Evolutionary conservation across 2,329 filamentous ascomycete genomes (phyloP).

Genomic region (Aspergillus ochraceoroseus): DNA sequence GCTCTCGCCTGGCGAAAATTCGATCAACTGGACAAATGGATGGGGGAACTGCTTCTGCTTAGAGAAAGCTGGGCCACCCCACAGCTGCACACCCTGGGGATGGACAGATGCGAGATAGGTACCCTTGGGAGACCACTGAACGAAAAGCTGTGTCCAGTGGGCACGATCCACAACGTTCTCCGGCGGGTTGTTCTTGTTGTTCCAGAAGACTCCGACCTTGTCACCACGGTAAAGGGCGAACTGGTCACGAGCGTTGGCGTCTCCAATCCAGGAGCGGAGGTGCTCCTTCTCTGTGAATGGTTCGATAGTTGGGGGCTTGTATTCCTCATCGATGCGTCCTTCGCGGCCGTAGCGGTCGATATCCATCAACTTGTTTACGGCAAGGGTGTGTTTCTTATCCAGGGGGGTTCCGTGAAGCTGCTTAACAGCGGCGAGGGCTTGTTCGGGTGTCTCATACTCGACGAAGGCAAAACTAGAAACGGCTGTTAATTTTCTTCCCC

Average conservation of each 20-base stretch:
- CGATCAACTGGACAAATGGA: slow-evolving; percentile 89
- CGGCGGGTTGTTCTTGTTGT: slow-evolving; percentile 87
- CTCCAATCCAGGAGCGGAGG: slow-evolving; percentile 85
- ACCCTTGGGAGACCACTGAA: slow-evolving; percentile 94
- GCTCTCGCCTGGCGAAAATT: slow-evolving; percentile 89
- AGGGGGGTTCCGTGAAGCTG: slow-evolving; percentile 79
- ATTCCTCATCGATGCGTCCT: slow-evolving; percentile 88
- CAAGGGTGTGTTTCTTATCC: slow-evolving; percentile 93
- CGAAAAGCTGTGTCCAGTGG: slow-evolving; percentile 97
- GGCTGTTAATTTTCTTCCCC: slow-evolving; percentile 17
- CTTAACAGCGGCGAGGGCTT: slow-evolving; percentile 84
- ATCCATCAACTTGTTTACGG: slow-evolving; percentile 97
- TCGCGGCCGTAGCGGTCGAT: slow-evolving; percentile 94
- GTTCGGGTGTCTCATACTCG: slow-evolving; percentile 85
- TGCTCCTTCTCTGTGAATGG: slow-evolving; percentile 91
- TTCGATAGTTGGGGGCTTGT: slow-evolving; percentile 73
- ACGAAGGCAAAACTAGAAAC: slow-evolving; percentile 81
- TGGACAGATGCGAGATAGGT: slow-evolving; percentile 94
- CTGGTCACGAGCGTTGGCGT: slow-evolving; percentile 85
- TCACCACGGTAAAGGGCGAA: slow-evolving; percentile 92
- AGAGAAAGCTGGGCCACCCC: slow-evolving; percentile 86
- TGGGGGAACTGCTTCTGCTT: slow-evolving; percentile 91
- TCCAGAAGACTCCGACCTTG: slow-evolving; percentile 93
- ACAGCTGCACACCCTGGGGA: slow-evolving; percentile 92
- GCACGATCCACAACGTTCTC: slow-evolving; percentile 86